Conservation (phyloP, 179 eudicot genomes). For the Nepenthes alata region DNA sequence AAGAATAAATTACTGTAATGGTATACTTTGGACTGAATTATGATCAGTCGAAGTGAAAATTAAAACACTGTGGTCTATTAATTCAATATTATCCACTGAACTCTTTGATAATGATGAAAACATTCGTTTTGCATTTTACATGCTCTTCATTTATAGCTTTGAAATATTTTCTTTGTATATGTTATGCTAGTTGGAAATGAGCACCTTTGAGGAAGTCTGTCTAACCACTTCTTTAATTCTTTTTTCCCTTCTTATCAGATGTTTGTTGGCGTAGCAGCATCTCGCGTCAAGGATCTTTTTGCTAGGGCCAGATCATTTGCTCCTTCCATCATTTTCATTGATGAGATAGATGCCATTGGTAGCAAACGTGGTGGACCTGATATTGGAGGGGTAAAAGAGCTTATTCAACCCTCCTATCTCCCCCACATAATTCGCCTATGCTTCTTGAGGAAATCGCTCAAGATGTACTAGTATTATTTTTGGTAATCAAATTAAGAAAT, state of each 20-base stretch:
- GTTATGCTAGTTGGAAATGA: too few species aligned
- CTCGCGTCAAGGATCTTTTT: slow-evolving; percentile 90
- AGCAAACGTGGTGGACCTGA: slow-evolving; percentile 98
- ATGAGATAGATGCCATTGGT: slow-evolving; percentile 97
- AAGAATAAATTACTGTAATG: too few species aligned
- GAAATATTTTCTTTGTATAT: too few species aligned
- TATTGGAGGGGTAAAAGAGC: slow-evolving; percentile 66
- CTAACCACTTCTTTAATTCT: neutral
- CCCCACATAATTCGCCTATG: neutral
- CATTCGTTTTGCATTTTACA: too few species aligned
- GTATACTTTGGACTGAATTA: too few species aligned
- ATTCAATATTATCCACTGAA: too few species aligned
- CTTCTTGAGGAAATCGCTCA: neutral
- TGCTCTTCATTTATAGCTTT: too few species aligned
- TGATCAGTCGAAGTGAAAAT: too few species aligned
- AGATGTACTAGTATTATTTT: too few species aligned
- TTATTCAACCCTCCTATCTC: neutral
- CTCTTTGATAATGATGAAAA: too few species aligned
- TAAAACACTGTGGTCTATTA: too few species aligned
- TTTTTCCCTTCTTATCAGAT: slow-evolving; percentile 24
- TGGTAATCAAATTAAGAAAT: neutral
- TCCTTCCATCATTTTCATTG: slow-evolving; percentile 86
- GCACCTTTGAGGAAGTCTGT: too few species aligned
- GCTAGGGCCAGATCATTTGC: slow-evolving; percentile 77
- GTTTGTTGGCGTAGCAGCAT: slow-evolving; percentile 96